These are phyloP conservation scores for Dimocarpus longan DNA, from an alignment of 345 rosid species.

Conservation along the genomic window DNA sequence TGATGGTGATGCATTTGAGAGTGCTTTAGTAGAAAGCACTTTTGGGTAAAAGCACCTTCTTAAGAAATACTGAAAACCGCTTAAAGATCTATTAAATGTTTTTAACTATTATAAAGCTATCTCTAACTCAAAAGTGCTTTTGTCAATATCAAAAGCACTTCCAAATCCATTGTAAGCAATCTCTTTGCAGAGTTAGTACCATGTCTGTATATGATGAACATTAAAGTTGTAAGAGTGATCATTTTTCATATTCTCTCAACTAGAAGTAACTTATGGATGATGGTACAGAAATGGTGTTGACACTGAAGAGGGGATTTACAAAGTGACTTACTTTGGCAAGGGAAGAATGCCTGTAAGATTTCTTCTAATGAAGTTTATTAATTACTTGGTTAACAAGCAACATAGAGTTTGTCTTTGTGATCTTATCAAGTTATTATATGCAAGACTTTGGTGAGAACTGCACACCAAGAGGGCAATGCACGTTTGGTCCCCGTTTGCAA, in stretches of 20 bases:
- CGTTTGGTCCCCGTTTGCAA: constrained; percentile 80
- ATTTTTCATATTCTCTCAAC: too few relatives aligned
- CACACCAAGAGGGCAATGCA: constrained; percentile 87
- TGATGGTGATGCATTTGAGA: background rate
- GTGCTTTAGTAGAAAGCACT: background rate
- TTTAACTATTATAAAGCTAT: background rate
- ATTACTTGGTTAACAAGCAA: background rate
- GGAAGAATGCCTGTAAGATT: constrained; percentile 91
- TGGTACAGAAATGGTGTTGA: constrained; percentile 67
- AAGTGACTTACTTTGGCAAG: constrained; percentile 76
- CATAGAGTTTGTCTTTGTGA: background rate
- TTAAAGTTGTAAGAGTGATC: too few relatives aligned
- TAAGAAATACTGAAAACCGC: background rate
- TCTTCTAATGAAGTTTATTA: background rate
- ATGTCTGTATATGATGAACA: too few relatives aligned
- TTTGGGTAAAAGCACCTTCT: background rate
- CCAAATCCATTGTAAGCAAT: too few relatives aligned
- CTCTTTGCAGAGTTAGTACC: too few relatives aligned
- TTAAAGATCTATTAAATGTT: background rate
- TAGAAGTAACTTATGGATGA: background rate
- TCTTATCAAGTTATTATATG: constrained; percentile 5
- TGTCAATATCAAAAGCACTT: too few relatives aligned
- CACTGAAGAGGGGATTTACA: constrained; percentile 66
- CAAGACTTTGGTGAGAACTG: constrained; percentile 94
- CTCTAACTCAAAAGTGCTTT: background rate